phyloP scores from a whole-genome alignment of 768 basidiomycete genomes.

The Daedaleopsis nitida region DNA sequence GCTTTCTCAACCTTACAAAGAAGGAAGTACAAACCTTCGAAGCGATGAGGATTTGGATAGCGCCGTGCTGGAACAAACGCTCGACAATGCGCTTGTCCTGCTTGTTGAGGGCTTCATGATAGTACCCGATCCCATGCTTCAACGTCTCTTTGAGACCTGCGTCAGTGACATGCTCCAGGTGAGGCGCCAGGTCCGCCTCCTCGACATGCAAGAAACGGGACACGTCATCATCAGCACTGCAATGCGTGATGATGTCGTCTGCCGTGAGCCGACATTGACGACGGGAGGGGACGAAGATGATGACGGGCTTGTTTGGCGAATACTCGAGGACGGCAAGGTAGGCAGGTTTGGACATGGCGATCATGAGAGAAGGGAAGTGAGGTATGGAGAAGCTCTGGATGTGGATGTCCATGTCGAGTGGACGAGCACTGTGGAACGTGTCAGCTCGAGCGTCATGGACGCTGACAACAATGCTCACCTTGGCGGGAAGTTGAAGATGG shows the following conservation, averaged over 20 bases:
- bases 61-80: constrained; percentile 89
- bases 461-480: constrained; percentile 47
- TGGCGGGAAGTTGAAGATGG: constrained; percentile 97
- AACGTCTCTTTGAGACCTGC: constrained; percentile 74
- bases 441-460: not conserved
- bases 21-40: constrained; percentile 67
- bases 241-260: constrained; percentile 87
- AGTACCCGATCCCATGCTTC: constrained; percentile 91
- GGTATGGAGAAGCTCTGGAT: constrained; percentile 93
- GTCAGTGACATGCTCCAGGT: constrained; percentile 85
- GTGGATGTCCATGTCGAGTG: constrained; percentile 96
- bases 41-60: constrained; percentile 91
- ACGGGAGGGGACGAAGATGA: constrained; percentile 90
- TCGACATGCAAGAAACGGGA: constrained; percentile 91
- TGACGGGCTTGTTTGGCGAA: constrained; percentile 81
- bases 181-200: constrained; percentile 77
- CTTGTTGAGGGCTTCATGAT: constrained; percentile 89
- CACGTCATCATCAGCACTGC: constrained; percentile 81
- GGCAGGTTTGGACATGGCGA: constrained; percentile 97
- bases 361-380: constrained; percentile 99
- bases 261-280: constrained; percentile 95
- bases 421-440: constrained; percentile 74
- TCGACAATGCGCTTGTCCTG: constrained; percentile 96
- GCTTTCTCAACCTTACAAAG: not conserved
- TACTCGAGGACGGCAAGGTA: constrained; percentile 92